Conservation (phyloP, 2,329 filamentous ascomycete genomes). For the Colletotrichum agaves region DNA sequence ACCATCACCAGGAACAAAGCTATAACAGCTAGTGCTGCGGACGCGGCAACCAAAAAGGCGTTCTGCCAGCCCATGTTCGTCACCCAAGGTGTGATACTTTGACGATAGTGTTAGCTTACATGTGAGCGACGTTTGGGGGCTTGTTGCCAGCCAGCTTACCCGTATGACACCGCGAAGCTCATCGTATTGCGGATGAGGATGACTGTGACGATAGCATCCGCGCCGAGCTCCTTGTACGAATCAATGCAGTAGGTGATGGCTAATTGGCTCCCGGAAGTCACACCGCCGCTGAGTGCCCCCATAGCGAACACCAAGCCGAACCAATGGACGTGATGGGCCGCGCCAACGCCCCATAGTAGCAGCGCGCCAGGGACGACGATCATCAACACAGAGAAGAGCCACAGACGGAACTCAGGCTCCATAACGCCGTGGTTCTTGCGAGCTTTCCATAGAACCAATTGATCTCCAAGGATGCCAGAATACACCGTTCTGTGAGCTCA, state of each 20-base stretch:
- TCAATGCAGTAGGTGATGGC: constrained; percentile 55
- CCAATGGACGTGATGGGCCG: constrained; percentile 53
- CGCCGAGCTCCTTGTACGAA: constrained; percentile 52
- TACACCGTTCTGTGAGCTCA: constrained; percentile 39
- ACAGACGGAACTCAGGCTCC: constrained; percentile 55
- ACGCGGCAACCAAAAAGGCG: constrained; percentile 16
- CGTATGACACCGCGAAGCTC: constrained; percentile 49
- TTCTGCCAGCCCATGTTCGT: constrained; percentile 19
- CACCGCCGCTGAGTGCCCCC: constrained; percentile 48
- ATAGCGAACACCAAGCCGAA: constrained; percentile 55
- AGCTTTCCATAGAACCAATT: constrained; percentile 49
- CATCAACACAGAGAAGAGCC: constrained; percentile 47
- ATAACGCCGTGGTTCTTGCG: constrained; percentile 53
- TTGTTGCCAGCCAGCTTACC: constrained; percentile 43
- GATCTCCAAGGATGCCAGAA: constrained; percentile 50
- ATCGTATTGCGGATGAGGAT: constrained; percentile 54
- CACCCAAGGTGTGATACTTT: constrained; percentile 27
- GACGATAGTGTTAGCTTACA: background rate
- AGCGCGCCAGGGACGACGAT: constrained; percentile 16
- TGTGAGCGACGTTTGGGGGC: background rate
- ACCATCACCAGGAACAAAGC: constrained; percentile 20
- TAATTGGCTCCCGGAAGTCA: constrained; percentile 49
- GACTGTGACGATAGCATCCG: constrained; percentile 52
- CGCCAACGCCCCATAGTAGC: constrained; percentile 46
- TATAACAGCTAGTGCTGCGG: background rate